Base-by-base conservation (phyloP, 2,329 filamentous ascomycete species). In the Colletotrichum cordylinicola region DNA sequence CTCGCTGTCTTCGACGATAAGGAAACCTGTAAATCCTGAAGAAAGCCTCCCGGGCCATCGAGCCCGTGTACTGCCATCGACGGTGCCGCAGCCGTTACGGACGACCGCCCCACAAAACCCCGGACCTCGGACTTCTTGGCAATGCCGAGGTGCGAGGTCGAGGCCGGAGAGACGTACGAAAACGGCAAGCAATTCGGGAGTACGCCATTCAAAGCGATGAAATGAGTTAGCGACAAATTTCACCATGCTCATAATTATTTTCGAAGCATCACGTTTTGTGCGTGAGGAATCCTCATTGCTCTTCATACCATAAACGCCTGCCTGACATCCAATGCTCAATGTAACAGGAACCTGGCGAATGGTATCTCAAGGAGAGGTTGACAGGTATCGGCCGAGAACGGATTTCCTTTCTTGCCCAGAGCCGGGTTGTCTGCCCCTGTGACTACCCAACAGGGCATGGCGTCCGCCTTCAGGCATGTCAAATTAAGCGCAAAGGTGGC, bases 81-180 rank as follows among this genome's bases (percentile, higher is more conserved):
- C 6, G 6, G 33, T 24, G 21, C 67, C 60, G 60, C n/a, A n/a
- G 29, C 33, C 37, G 27, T 16, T 2, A 62, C 72, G 75, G 72
- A 55, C 13, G 15, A 16, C 2, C 1, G 60, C 7, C 66, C 69
- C 69, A 72, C 52, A 33, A 58, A 58, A 70, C 13, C 56, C 73
- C 73, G 76, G 65, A 39, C 68, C 61, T 76, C 75, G 75, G 75
- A 66, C 73, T 77, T 77, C 75, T 77, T 72, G 66, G 75, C 69
- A 76, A 60, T 65, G 70, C 76, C 73, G 70, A 72, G 64, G 66
- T 74, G 71, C 67, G 67, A 67, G 35, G 13, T 33, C 0, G 7
- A 2, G 5, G 18, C 66, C 52, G 58, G 67, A 9, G 2, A 60
- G 56, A 1, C 4, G 21, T 31, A 67, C 43, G 52, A 27, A 64